Conservation (phyloP, 1,284 basidiomycete genomes). For the Ceratobasidium papillatum region DNA sequence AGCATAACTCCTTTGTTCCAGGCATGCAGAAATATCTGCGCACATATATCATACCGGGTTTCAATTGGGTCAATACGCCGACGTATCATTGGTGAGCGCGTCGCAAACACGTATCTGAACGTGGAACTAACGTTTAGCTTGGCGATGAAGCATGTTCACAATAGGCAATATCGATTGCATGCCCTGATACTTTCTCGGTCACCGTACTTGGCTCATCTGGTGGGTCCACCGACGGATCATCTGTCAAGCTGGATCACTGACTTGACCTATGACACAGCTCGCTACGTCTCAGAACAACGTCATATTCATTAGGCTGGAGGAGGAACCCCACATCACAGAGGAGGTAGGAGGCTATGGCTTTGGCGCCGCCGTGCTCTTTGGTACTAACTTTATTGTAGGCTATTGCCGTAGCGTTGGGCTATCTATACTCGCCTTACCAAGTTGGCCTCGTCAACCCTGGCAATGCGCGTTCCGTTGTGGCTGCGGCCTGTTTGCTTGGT, state of each 20-base stretch:
- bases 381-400: conserved; percentile 58
- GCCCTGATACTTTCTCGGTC: conserved; percentile 85
- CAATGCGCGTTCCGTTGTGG: conserved; percentile 83
- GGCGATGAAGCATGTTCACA: conserved; percentile 69
- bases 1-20: conserved; percentile 26
- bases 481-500: conserved; percentile 80
- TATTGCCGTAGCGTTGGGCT: conserved; percentile 80
- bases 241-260: neutral
- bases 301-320: conserved; percentile 77
- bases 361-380: conserved; percentile 48
- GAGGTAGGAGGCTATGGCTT: conserved; percentile 63
- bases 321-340: conserved; percentile 78
- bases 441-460: conserved; percentile 70
- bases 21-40: conserved; percentile 39
- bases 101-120: conserved; percentile 42
- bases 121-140: conserved; percentile 41
- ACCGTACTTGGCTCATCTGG: conserved; percentile 83
- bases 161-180: conserved; percentile 77
- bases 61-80: conserved; percentile 80
- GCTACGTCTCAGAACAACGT: conserved; percentile 71
- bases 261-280: conserved; percentile 43
- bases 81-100: conserved; percentile 72
- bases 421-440: conserved; percentile 78
- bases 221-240: conserved; percentile 54
- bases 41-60: conserved; percentile 81